Base-by-base conservation (phyloP, 106 monocot genomes). In the Allium cepa region DNA sequence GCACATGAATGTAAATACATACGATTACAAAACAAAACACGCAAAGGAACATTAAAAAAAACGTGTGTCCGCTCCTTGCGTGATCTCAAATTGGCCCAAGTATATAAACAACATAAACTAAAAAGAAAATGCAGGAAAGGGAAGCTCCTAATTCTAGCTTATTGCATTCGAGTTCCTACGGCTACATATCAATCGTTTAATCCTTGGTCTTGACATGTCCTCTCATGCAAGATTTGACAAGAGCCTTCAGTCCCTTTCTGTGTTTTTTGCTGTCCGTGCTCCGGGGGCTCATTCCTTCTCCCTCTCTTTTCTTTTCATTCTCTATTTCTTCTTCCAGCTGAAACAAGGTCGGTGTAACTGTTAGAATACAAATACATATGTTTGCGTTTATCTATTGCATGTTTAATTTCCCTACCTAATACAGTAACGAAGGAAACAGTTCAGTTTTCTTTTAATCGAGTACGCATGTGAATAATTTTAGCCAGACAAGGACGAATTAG, bases 161-260 rank as follows among this genome's bases (percentile, higher is more conserved):
- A 36, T 36, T 36, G 36, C 36, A 5, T 36, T 36, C 5, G 36
- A 36, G 4, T 36, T 36, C 36, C 36, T 36, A 22, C 22, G 22
- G 22, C 22, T 53, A 55, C 15, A 55, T 55, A 8, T 55, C 7
- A 12, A 59, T 59, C 15, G 51, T 47, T 68, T 57, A 75, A 17
- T 73, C 73, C 60, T 74, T 75, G 0, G 77, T 64, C 15, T 73
- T 70, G 26, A 63, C 47, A 28, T 70, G 58, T 17, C 72, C 73
- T 55, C 49, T 76, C 17, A 86, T 63, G 10, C 82, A 86, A 4
- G 79, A 82, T 62, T 71, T 74, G 1, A 86, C 76, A n/a, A 82
- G 59, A 10, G 65, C 63, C 68, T 75, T 87, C 36, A 77, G 60
- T 8, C 74, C 74, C 26, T 49, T 69, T 0, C 22, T 4, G 28